A percentile compares a stretch with the other conserved stretches of the same genome.
These are phyloP conservation scores for Fusarium torulosum DNA, from an alignment of 2,329 filamentous ascomycete species.

Conservation along the genomic window DNA sequence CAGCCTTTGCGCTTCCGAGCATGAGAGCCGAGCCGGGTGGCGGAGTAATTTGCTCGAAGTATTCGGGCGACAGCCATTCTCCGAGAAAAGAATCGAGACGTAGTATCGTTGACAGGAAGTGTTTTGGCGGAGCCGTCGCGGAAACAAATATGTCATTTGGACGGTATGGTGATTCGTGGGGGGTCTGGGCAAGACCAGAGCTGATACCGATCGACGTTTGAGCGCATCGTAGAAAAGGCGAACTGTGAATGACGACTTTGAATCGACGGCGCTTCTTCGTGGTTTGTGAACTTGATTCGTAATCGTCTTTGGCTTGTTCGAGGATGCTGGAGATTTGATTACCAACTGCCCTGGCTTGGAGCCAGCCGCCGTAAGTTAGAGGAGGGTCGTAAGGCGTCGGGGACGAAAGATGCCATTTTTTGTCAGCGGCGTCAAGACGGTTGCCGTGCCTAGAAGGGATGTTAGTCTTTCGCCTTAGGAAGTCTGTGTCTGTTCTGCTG, in stretches of 20 bases:
- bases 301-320: conserved; percentile 63
- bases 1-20: conserved; percentile 88
- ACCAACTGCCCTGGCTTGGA: conserved; percentile 85
- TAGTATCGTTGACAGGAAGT: conserved; percentile 71
- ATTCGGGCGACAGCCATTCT: conserved; percentile 94
- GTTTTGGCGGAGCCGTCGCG: conserved; percentile 48
- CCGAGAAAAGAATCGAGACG: conserved; percentile 93
- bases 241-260: conserved; percentile 88
- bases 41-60: conserved; percentile 92
- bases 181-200: conserved; percentile 79
- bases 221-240: conserved; percentile 92
- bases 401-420: conserved; percentile 93
- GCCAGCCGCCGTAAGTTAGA: conserved; percentile 93
- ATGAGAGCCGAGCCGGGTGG: conserved; percentile 89
- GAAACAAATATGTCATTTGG: conserved; percentile 54
- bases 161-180: conserved; percentile 50
- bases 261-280: conserved; percentile 68
- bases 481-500: conserved; percentile 3
- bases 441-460: conserved; percentile 78
- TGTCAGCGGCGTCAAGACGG: conserved; percentile 93
- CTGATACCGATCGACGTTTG: conserved; percentile 92
- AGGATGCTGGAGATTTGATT: conserved; percentile 83
- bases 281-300: conserved; percentile 50
- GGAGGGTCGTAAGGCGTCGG: conserved; percentile 96
- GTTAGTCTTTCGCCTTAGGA: conserved; percentile 26